phyloP scores from a whole-genome alignment of 2,329 filamentous ascomycete genomes.

The Penicillium hesseltinei region DNA sequence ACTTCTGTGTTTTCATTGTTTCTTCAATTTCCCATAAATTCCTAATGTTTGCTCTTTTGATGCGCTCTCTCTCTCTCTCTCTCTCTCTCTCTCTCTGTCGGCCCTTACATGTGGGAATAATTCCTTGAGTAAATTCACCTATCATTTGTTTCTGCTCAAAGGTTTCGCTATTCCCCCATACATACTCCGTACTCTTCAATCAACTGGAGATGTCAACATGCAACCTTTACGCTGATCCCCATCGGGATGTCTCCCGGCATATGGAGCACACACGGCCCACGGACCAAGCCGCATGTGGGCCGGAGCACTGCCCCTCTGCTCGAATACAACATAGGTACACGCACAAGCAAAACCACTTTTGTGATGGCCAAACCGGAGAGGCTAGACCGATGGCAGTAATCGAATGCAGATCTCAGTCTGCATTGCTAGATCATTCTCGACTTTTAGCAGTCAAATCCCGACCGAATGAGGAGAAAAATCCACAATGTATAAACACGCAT shows the following conservation, averaged over 20 bases:
- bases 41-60: background rate
- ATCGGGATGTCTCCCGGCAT: slow-evolving; percentile 17
- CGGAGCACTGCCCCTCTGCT: slow-evolving; percentile 11
- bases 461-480: slow-evolving; percentile 2
- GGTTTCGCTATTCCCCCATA: background rate
- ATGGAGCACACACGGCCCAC: background rate
- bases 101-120: background rate
- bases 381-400: slow-evolving; percentile 5
- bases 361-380: slow-evolving; percentile 3
- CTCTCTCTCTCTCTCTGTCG: background rate
- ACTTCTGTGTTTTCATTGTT: background rate
- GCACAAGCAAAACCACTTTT: background rate
- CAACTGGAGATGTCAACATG: background rate
- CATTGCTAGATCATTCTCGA: slow-evolving; percentile 10
- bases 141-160: too few species aligned
- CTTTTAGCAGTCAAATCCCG: background rate
- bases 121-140: background rate
- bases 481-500: slow-evolving; percentile 6
- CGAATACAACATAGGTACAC: background rate
- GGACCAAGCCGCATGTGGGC: slow-evolving; percentile 23
- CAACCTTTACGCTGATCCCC: slow-evolving; percentile 15
- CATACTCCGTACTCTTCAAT: background rate
- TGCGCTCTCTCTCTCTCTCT: too few species aligned
- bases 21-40: background rate
- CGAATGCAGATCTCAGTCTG: slow-evolving; percentile 2